Conservation (phyloP, 2,329 filamentous ascomycete genomes). For the Myriangium duriaei region DNA sequence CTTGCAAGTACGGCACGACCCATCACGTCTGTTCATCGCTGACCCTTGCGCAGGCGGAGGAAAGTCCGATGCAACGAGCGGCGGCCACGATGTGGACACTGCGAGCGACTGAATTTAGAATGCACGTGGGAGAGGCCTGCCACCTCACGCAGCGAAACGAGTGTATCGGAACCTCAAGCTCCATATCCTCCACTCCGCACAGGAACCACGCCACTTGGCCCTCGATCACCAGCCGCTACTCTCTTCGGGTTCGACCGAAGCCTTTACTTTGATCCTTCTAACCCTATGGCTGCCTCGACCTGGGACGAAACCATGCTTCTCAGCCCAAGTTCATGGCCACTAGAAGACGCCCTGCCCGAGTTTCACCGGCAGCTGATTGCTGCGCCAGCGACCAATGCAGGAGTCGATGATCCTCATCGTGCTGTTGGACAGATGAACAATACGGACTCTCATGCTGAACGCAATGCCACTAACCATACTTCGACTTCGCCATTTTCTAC, state of each 20-base stretch:
- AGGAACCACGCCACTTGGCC: not conserved
- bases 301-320: not conserved
- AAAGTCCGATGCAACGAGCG: constrained; percentile 43
- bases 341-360: too few relatives aligned
- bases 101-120: constrained; percentile 37
- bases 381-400: too few relatives aligned
- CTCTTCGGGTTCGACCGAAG: not conserved
- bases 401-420: too few relatives aligned
- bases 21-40: not conserved
- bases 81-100: constrained; percentile 38
- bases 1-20: not conserved
- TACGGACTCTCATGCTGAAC: too few relatives aligned
- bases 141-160: not conserved
- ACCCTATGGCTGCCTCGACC: not conserved
- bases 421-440: too few relatives aligned
- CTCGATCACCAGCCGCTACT: not conserved
- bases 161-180: not conserved
- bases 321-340: not conserved
- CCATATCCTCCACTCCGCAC: constrained; percentile 1
- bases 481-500: constrained; percentile 20
- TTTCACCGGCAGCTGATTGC: too few relatives aligned
- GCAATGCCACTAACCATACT: not conserved
- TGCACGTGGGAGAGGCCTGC: constrained; percentile 31
- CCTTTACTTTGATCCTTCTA: constrained; percentile 8
- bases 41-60: constrained; percentile 26